Base-by-base conservation (phyloP, 31 red algal genomes). In the Odonthalia washingtoniensis region DNA sequence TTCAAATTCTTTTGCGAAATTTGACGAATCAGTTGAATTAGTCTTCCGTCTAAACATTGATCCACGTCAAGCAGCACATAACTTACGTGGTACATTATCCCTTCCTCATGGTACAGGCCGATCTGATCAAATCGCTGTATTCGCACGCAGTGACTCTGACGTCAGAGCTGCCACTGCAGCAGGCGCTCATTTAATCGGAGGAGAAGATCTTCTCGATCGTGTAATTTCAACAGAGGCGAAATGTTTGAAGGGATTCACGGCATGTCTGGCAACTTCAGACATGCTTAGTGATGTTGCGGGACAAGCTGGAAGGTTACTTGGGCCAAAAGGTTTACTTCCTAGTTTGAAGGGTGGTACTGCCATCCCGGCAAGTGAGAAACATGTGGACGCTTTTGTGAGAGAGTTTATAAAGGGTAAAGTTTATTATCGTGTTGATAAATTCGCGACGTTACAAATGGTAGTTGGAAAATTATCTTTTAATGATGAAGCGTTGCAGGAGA, bases 391-490 rank as follows among this genome's bases (percentile, higher is more conserved):
- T 42, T 27, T 92, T 12, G 79, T 80, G 82, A 70, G 26, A 2
- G 49, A 74, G 42, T 27, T 92, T n/a, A 81, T 76, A 82, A 6
- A 12, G 3, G 90, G 90, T 44, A 82, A 65, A 17, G 40, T 92
- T 9, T 70, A 36, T 37, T 92, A 76, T 73, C 74, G 83, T 44
- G 75, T 74, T 1, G 90, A 86, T 81, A 85, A 76, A 33, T 63
- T 6, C 16, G 90, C 79, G 3, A 86, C 78, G 35, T 74, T 92
- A 65, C 77, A 80, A 37, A 35, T 87, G 75, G 32, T 65, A 26
- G 90, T 92, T 30, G 90, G 90, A 38, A 92, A 92, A 44, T 28
- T 87, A 40, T 85, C 79, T 38, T 92, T 92, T 77, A 60, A 43
- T 46, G 82, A 86, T 52, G 77, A 87, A 0, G 27, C 45, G 65